A percentile compares a stretch with the other conserved stretches of the same genome.
Evolutionary conservation across 345 rosid genomes (phyloP).

Genomic region (Boechera stricta): DNA sequence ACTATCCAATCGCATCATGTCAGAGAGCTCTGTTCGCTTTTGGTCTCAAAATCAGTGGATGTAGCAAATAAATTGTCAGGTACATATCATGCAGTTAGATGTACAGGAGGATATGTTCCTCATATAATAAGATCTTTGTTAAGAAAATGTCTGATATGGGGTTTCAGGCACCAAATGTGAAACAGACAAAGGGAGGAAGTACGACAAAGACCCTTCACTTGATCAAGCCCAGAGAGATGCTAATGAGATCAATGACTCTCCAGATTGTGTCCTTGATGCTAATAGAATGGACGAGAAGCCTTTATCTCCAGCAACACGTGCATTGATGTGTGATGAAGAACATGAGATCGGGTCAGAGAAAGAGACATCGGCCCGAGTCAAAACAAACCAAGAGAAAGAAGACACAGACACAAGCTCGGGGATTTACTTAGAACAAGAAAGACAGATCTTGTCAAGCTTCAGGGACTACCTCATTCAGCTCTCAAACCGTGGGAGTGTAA

Average conservation of each 20-base stretch:
- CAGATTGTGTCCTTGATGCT: constrained; percentile 38
- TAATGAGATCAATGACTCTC: constrained; percentile 41
- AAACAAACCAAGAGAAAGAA: constrained; percentile 37
- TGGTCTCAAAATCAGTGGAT: constrained; percentile 58
- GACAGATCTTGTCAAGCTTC: constrained; percentile 54
- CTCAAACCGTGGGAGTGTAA: constrained; percentile 53
- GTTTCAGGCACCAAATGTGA: constrained; percentile 29
- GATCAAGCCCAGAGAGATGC: constrained; percentile 38
- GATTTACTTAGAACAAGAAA: constrained; percentile 62
- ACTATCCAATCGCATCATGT: constrained; percentile 58
- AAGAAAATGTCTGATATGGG: constrained; percentile 12
- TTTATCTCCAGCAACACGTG: constrained; percentile 60
- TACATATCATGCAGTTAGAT: constrained; percentile 35
- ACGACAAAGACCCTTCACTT: constrained; percentile 34
- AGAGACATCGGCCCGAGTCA: constrained; percentile 29
- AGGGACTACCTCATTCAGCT: constrained; percentile 61
- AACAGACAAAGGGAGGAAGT: constrained; percentile 22
- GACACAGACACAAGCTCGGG: constrained; percentile 45
- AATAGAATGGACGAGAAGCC: constrained; percentile 44
- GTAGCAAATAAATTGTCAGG: constrained; percentile 57
- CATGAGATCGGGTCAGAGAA: constrained; percentile 45
- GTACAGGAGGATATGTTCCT: constrained; percentile 12
- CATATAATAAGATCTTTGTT: constrained; percentile 14
- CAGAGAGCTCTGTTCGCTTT: constrained; percentile 63
- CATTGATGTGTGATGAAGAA: constrained; percentile 72